Base-by-base conservation (phyloP, 345 rosid genomes). In the Hirschfeldia incana region DNA sequence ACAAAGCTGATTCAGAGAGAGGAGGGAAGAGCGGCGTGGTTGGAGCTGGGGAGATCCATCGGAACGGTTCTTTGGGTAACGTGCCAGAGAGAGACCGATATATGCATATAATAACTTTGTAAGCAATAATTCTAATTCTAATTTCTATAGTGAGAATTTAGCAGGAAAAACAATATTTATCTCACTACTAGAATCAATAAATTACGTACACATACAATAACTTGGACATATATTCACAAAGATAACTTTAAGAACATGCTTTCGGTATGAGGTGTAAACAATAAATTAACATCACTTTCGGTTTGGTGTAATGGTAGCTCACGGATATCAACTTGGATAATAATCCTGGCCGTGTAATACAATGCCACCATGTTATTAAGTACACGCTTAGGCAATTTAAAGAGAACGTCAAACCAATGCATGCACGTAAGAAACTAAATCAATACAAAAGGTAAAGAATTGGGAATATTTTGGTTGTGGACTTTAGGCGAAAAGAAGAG, bases 341-440 rank as follows among this genome's bases (percentile, higher is more conserved):
- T 36, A 37, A 65, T 66, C n/a, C 4, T 37, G 30, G 39, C 65
- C 39, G 27, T 64, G 33, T 2, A 33, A 32, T 15, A 32, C 6
- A 63, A 8, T 63, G 67, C 44, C 67, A 63, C 42, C n/a, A 64
- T 33, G 32, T 8, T 33, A 64, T 64, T 32, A 30, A 32, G 6
- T 12, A 64, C 10, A 64, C 60, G 60, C 4, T 73, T 29, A 29
- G 7, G 6, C 76, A 1, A 39, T 39, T 73, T 3, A 42, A 60
- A 39, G 32, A 61, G 29, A 61, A 36, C 55, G 60, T 67, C 51
- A 39, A 76, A 58, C 17, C 58, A 51, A 7, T 51, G 58, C 37
- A 58, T 58, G 21, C 59, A 76, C 67, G 49, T 42, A 59, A 67
- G 60, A 37, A 53, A 34, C 66, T 58, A 75, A 75, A 66, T 36